Conservation (phyloP, 768 basidiomycete species). For the Macrolepiota fuliginosa region DNA sequence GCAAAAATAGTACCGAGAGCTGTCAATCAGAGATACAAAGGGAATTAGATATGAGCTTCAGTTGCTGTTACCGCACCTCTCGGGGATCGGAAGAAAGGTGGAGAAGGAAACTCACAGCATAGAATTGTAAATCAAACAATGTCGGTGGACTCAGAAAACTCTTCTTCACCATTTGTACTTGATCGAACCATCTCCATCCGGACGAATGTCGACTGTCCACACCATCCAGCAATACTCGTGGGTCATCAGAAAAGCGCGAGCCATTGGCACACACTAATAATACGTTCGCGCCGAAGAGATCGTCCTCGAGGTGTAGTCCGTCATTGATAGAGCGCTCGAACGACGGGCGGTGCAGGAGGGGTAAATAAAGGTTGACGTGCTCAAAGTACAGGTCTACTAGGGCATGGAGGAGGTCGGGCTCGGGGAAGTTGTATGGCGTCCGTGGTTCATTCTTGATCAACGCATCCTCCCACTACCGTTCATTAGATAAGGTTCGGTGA, state of each 20-base stretch:
- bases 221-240: slow-evolving; percentile 45
- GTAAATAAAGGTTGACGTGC: slow-evolving; percentile 52
- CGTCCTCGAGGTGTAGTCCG: slow-evolving; percentile 47
- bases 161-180: slow-evolving; percentile 63
- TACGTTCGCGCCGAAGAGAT: slow-evolving; percentile 55
- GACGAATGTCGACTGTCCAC: slow-evolving; percentile 39
- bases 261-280: slow-evolving; percentile 73
- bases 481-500: not conserved
- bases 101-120: slow-evolving; percentile 43
- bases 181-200: slow-evolving; percentile 69
- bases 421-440: slow-evolving; percentile 43
- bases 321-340: slow-evolving; percentile 53
- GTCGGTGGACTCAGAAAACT: slow-evolving; percentile 62
- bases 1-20: slow-evolving; percentile 54
- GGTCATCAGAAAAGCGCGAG: slow-evolving; percentile 57
- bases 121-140: slow-evolving; percentile 74
- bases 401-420: slow-evolving; percentile 42
- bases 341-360: slow-evolving; percentile 71
- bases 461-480: slow-evolving; percentile 35
- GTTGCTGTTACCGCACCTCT: not conserved
- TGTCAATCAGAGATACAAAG: slow-evolving; percentile 18
- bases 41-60: not conserved
- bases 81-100: not conserved
- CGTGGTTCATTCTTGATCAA: slow-evolving; percentile 10
- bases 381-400: slow-evolving; percentile 69